Evolutionary conservation across 2,329 filamentous ascomycete genomes (phyloP).

Genomic region (Xylariales sp.): DNA sequence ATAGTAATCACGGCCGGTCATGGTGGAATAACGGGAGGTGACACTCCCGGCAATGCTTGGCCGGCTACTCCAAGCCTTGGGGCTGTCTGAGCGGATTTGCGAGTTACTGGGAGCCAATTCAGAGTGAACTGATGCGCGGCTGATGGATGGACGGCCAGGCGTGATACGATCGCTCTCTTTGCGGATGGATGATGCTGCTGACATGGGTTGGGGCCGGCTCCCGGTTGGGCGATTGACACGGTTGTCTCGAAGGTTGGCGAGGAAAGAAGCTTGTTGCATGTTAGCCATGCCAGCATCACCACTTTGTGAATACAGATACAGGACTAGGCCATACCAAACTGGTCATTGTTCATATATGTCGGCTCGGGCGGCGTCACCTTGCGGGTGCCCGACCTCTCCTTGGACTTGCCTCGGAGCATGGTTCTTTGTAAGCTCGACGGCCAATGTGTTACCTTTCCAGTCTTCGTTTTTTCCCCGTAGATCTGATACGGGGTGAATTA

Average conservation of each 20-base stretch:
- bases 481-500: no score
- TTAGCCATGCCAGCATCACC: slow-evolving; percentile 12
- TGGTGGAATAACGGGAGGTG: slow-evolving; percentile 45
- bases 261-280: slow-evolving; percentile 71
- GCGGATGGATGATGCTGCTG: slow-evolving; percentile 21
- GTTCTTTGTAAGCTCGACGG: no score
- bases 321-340: slow-evolving; percentile 52
- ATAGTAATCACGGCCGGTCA: slow-evolving; percentile 49
- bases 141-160: slow-evolving; percentile 23
- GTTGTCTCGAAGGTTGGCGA: slow-evolving; percentile 66
- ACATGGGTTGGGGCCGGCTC: slow-evolving; percentile 56
- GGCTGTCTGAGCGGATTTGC: slow-evolving; percentile 26
- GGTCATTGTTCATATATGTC: slow-evolving; percentile 62
- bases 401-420: slow-evolving; percentile 24
- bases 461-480: no score
- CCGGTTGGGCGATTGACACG: slow-evolving; percentile 65
- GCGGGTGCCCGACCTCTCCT: slow-evolving; percentile 19
- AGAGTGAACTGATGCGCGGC: slow-evolving; percentile 23
- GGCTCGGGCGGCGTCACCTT: slow-evolving; percentile 41
- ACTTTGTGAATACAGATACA: no score
- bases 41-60: slow-evolving; percentile 43
- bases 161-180: slow-evolving; percentile 23
- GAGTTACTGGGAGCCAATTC: slow-evolving; percentile 23
- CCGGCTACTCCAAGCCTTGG: slow-evolving; percentile 26
- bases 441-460: no score